Percentiles rank a stretch among this genome's conserved stretches.
These are phyloP conservation scores for Cladosporium halotolerans DNA, from an alignment of 2,329 filamentous ascomycete species.

Conservation along the genomic window DNA sequence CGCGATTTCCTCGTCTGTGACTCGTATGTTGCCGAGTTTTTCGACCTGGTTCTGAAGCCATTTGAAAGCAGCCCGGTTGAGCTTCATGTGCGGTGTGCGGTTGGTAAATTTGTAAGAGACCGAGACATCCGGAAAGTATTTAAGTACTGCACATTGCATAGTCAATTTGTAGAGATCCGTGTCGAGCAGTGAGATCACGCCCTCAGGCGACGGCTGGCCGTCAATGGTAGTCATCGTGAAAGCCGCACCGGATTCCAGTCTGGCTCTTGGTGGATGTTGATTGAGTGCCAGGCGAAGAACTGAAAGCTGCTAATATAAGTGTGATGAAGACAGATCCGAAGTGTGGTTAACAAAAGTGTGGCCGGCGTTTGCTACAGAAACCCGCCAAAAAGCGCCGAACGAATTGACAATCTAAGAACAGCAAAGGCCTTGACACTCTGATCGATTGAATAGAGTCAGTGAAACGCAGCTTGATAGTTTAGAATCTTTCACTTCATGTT, in stretches of 20 bases:
- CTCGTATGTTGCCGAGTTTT: constrained; percentile 73
- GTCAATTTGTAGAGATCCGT: constrained; percentile 88
- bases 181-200: constrained; percentile 42
- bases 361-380: background rate
- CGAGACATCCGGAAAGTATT: constrained; percentile 74
- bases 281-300: background rate
- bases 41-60: constrained; percentile 82
- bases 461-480: too few relatives aligned
- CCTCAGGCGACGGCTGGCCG: constrained; percentile 24
- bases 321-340: too few relatives aligned
- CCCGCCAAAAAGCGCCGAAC: background rate
- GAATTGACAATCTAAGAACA: background rate
- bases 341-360: too few relatives aligned
- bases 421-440: background rate
- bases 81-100: constrained; percentile 85
- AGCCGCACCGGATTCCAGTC: background rate
- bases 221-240: background rate
- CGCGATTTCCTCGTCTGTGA: constrained; percentile 70
- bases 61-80: constrained; percentile 72
- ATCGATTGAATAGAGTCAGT: background rate
- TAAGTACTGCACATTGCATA: constrained; percentile 95
- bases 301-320: background rate
- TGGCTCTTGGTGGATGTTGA: background rate
- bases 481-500: too few relatives aligned
- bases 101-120: constrained; percentile 96